A percentile compares a stretch with the other conserved stretches of the same genome.
These are phyloP conservation scores for Psilocybe tampanensis DNA, from an alignment of 768 basidiomycete genomes.

Conservation along the genomic window DNA sequence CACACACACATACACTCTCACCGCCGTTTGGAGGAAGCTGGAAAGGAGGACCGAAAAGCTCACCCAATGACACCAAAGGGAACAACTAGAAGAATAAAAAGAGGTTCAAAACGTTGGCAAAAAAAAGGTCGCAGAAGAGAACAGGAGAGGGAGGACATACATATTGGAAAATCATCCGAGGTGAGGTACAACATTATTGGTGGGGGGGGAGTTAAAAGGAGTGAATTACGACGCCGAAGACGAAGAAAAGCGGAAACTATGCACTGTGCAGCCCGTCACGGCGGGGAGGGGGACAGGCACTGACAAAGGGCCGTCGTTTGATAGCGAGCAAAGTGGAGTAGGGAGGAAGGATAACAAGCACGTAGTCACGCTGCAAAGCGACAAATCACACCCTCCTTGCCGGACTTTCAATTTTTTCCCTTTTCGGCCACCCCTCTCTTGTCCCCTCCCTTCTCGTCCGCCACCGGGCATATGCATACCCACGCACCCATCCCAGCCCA, in stretches of 20 bases:
- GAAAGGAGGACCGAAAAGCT: slow-evolving; percentile 24
- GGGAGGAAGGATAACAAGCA: slow-evolving; percentile 11
- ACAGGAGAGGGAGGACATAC: slow-evolving; percentile 58
- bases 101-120: slow-evolving; percentile 14
- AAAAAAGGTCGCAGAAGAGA: too few species aligned
- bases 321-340: slow-evolving; percentile 3
- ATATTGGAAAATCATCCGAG: slow-evolving; percentile 88
- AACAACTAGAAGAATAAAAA: slow-evolving; percentile 61
- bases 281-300: slow-evolving; percentile 19
- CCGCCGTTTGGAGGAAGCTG: background rate
- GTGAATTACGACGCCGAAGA: slow-evolving; percentile 42
- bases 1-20: too few species aligned
- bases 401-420: slow-evolving; percentile 15
- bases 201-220: slow-evolving; percentile 36
- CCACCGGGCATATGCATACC: background rate
- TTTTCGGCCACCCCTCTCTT: slow-evolving; percentile 2
- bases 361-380: slow-evolving; percentile 7
- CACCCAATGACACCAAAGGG: slow-evolving; percentile 90
- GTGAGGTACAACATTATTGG: slow-evolving; percentile 93
- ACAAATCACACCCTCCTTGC: slow-evolving; percentile 2
- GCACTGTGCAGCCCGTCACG: slow-evolving; percentile 22
- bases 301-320: slow-evolving; percentile 14
- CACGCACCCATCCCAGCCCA: too few species aligned
- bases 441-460: background rate
- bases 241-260: slow-evolving; percentile 31